Conservation (phyloP, 345 rosid genomes). For the sweet orange (Citrus sinensis) region DNA sequence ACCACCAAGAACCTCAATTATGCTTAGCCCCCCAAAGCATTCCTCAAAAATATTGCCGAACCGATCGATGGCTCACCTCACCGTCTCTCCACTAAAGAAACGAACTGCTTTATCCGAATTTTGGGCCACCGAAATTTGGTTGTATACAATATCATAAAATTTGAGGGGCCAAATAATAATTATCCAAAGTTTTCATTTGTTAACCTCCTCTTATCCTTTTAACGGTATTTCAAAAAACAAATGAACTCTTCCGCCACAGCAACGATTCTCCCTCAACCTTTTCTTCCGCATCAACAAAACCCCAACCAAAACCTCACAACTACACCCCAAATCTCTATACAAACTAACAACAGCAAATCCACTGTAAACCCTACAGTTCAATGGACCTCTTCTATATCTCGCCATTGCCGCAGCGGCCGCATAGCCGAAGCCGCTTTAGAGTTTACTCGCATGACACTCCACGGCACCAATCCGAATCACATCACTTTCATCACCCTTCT, state of each 20-base stretch:
- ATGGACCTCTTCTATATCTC: constrained; percentile 76
- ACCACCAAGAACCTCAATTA: too few species aligned
- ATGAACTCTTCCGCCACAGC: constrained; percentile 46
- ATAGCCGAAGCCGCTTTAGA: constrained; percentile 44
- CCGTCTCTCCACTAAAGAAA: too few species aligned
- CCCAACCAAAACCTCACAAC: constrained; percentile 8
- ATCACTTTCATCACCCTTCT: constrained; percentile 52
- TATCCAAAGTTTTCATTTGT: neutral
- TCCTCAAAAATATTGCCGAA: too few species aligned
- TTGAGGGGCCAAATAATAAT: neutral
- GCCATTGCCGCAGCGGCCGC: constrained; percentile 55
- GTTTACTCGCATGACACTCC: constrained; percentile 54
- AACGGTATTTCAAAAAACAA: neutral
- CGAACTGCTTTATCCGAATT: too few species aligned
- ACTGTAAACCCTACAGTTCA: constrained; percentile 32
- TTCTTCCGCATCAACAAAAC: constrained; percentile 18
- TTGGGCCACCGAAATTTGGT: too few species aligned
- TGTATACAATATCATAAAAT: neutral
- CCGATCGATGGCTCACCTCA: too few species aligned
- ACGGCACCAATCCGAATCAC: constrained; percentile 62
- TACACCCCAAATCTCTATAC: constrained; percentile 15
- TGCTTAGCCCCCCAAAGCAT: too few species aligned
- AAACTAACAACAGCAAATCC: constrained; percentile 16
- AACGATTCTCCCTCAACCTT: constrained; percentile 17
- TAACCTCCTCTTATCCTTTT: neutral